These are phyloP conservation scores for Lignosus rhinocerotis DNA, from an alignment of 1,284 basidiomycete species.

Conservation along the genomic window DNA sequence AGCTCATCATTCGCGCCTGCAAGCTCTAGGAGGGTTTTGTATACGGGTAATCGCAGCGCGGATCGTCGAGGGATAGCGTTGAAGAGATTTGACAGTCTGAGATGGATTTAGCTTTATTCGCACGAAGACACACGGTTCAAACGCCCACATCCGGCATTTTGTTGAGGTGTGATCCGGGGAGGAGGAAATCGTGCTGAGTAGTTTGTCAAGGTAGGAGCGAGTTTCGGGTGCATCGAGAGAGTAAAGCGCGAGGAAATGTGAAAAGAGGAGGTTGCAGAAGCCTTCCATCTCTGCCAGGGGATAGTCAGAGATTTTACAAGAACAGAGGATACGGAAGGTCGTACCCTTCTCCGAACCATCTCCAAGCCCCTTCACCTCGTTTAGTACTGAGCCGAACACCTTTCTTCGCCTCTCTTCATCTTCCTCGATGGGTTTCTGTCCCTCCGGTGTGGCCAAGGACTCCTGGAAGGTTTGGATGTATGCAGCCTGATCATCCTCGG, in stretches of 20 bases:
- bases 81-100: slow-evolving; percentile 85
- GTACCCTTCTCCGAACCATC: slow-evolving; percentile 75
- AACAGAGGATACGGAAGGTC: slow-evolving; percentile 25
- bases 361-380: slow-evolving; percentile 66
- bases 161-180: slow-evolving; percentile 51
- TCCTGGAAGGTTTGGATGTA: slow-evolving; percentile 71
- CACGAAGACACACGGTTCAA: not conserved
- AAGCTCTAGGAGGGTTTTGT: slow-evolving; percentile 66
- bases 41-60: slow-evolving; percentile 64
- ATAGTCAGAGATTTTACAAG: slow-evolving; percentile 2
- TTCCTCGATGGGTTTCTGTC: slow-evolving; percentile 52
- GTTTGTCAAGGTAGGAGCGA: slow-evolving; percentile 46
- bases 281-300: slow-evolving; percentile 69
- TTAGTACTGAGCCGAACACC: slow-evolving; percentile 58
- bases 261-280: slow-evolving; percentile 81
- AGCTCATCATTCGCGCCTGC: slow-evolving; percentile 72
- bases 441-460: slow-evolving; percentile 54
- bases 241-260: slow-evolving; percentile 66
- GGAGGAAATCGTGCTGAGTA: slow-evolving; percentile 59
- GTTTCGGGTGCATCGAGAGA: slow-evolving; percentile 54
- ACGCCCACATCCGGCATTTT: slow-evolving; percentile 70
- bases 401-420: slow-evolving; percentile 52
- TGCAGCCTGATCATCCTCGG: slow-evolving; percentile 67
- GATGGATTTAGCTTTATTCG: slow-evolving; percentile 2
- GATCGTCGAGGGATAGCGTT: slow-evolving; percentile 78